These are phyloP conservation scores for Rutstroemia sp. DNA, from an alignment of 2,329 filamentous ascomycete species.

Conservation along the genomic window DNA sequence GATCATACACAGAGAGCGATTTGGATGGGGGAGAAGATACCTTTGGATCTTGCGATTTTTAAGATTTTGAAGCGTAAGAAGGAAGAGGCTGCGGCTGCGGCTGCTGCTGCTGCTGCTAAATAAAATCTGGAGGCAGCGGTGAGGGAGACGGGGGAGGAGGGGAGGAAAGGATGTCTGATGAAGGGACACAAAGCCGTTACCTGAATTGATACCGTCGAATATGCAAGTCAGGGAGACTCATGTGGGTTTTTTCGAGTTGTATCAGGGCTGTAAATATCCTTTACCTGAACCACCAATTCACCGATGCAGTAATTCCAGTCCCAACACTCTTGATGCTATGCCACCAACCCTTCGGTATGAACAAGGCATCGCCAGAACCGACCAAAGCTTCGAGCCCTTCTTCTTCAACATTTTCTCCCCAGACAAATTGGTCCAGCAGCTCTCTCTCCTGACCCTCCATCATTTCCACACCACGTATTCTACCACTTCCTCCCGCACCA, in stretches of 20 bases:
- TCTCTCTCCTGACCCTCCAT: slow-evolving; percentile 72
- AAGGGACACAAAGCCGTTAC: too few species aligned
- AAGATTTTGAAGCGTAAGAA: slow-evolving; percentile 23
- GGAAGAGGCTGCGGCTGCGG: not conserved
- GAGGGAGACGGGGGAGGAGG: not conserved
- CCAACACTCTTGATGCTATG: slow-evolving; percentile 68
- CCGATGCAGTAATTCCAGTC: slow-evolving; percentile 29
- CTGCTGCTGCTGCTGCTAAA: not conserved
- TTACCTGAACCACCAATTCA: slow-evolving; percentile 51
- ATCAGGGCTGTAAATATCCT: not conserved
- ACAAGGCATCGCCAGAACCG: slow-evolving; percentile 60
- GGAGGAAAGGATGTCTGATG: too few species aligned
- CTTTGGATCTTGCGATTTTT: slow-evolving; percentile 50
- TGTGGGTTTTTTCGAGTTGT: not conserved
- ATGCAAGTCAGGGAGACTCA: too few species aligned
- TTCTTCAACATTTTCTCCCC: slow-evolving; percentile 38
- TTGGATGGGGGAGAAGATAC: slow-evolving; percentile 64
- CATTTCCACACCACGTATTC: slow-evolving; percentile 75
- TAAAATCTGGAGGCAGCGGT: not conserved
- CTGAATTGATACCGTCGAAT: too few species aligned
- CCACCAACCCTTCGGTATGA: slow-evolving; percentile 82
- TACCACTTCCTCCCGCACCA: slow-evolving; percentile 31
- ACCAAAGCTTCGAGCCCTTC: slow-evolving; percentile 39
- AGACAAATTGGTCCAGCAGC: slow-evolving; percentile 61
- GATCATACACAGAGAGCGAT: slow-evolving; percentile 54